These are phyloP conservation scores for Stachybotrys echinatus DNA, from an alignment of 2,329 filamentous ascomycete species.

Conservation along the genomic window DNA sequence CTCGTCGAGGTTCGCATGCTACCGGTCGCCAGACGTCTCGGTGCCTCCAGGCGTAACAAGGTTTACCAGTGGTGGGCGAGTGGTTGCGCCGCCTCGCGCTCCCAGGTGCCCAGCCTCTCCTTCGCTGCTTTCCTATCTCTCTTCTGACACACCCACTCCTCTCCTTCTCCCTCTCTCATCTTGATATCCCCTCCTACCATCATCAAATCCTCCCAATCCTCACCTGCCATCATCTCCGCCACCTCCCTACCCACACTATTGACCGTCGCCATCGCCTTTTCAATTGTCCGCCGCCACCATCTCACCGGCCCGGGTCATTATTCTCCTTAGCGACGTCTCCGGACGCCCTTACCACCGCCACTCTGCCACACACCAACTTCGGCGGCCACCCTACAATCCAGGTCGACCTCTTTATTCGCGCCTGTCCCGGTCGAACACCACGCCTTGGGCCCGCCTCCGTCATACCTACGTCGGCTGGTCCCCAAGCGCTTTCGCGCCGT, in stretches of 20 bases:
- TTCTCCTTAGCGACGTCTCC: neutral
- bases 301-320: neutral
- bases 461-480: neutral
- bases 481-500: neutral
- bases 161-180: neutral
- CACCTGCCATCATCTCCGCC: neutral
- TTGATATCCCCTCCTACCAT: neutral
- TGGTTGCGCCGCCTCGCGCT: neutral
- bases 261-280: neutral
- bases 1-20: neutral
- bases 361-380: neutral
- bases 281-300: neutral
- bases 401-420: neutral
- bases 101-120: neutral
- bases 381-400: neutral
- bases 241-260: neutral
- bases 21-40: neutral
- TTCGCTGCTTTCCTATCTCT: neutral
- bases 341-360: neutral
- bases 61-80: neutral
- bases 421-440: neutral
- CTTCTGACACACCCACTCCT: neutral
- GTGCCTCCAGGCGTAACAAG: neutral
- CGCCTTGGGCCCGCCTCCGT: neutral
- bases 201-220: slow-evolving; percentile 1